Base-by-base conservation (phyloP, 2,329 filamentous ascomycete species). In the Xylariaceae sp. region DNA sequence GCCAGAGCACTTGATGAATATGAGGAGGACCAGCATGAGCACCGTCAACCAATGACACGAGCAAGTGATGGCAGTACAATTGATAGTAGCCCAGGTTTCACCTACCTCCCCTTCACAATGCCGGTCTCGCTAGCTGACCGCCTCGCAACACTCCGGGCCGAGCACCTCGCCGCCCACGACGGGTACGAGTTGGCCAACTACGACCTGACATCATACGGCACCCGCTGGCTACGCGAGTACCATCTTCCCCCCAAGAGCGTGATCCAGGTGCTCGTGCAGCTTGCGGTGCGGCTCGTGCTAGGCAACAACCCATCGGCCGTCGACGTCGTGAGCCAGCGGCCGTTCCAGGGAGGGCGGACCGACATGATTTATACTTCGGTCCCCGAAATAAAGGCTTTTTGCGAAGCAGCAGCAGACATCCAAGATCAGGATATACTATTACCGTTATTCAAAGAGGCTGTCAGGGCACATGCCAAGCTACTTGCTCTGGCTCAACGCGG, bases 211-310 rank as follows among this genome's bases (percentile, higher is more conserved):
- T 29, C 25, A 10, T 42, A 42, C 20, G 40, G 40, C 19, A 22
- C 27, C 17, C 16, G 14, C 12, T 17, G 21, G 10, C 19, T 42
- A 17, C 27, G 32, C 12, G 25, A 14, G 8, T 14, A 22, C 4
- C 32, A 36, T n/a, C 17, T 37, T 8, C 27, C 40, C 17, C 27
- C 6, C 2, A 35, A 42, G n/a, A 19, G 23, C 12, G 27, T 42
- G 11, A 14, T 37, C 40, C 40, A 42, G 32, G 20, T 42, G 2
- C 6, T 42, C 32, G 20, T 42, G n/a, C 40, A 42, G 21, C 12
- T 36, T 7, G 32, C 40, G n/a, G 20, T 42, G 5, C 32, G 40
- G 8, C 40, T 17, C 16, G 16, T 35, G 14, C 34, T 27, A 17
- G 32, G 40, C 1, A 14, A 12, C 32, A 37, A 37, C 21, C 32